Evolutionary conservation across 257 asterid genomes (phyloP), one percentile per base, ranked within the genome.

Genomic region (Primulina huaijiensis): DNA sequence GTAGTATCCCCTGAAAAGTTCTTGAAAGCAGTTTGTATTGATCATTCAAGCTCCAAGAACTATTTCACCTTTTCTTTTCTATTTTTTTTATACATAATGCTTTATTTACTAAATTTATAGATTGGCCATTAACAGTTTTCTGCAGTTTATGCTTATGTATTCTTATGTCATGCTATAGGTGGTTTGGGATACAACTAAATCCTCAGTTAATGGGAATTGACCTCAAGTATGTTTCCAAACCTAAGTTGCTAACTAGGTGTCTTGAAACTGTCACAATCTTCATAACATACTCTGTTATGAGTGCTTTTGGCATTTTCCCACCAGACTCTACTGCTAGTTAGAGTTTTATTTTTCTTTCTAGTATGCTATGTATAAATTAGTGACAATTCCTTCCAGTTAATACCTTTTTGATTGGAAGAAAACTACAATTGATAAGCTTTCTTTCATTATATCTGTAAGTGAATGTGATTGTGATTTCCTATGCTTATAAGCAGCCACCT

Each of bases 141-240:
- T 61, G 16, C 70, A 78, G 4, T 37, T 76, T 68, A 75, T 78
- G 62, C 67, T 65, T 64, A 65, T 76, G 65, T 62, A 62, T 60
- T 65, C 46, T 35, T 31, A 38, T 76, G 67, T 78, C 76, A 58
- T 74, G 60, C 53, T 50, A 68, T 80, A 90, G 99, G 99, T 90
- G 99, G 99, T 90, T 93, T 20, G 96, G 99, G 80, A 85, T 91
- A 81, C 97, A 91, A 66, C 83, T 94, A 73, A 94, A 94, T 85
- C 99, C 98, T 77, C 87, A 88, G 70, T 89, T 89, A 83, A 38
- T 91, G 82, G 97, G 97, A 78, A 83, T 94, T 74, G 97, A 94
- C 82, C 96, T 94, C 92, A 94, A 94, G 99, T 94, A 86, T 72
- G 84, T 76, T 40, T 75, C 74, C 60, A 70, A 46, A 71, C 79